These are phyloP conservation scores for Hypseocharis bilobata DNA, from an alignment of 441 rosid genomes.

Conservation along the genomic window DNA sequence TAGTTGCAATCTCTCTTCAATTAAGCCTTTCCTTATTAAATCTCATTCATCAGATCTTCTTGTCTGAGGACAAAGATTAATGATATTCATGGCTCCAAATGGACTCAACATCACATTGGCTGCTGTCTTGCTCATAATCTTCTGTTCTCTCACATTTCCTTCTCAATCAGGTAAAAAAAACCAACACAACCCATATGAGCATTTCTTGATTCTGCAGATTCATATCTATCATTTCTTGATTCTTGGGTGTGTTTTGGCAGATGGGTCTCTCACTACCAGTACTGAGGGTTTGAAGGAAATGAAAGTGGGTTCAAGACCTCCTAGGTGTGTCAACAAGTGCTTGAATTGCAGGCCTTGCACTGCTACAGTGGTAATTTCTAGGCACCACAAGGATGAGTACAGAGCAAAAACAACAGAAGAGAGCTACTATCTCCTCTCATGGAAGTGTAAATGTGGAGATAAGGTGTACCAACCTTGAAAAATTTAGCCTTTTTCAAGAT, in stretches of 20 bases:
- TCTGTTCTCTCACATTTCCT: conserved; percentile 22
- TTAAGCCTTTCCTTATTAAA: neutral
- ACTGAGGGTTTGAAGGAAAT: conserved; percentile 16
- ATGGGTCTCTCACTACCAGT: conserved; percentile 9
- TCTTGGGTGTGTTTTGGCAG: conserved; percentile 13
- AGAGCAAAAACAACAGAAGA: conserved; percentile 21
- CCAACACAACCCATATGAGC: neutral
- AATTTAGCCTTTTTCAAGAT: neutral
- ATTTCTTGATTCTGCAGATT: neutral
- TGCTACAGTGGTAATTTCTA: conserved; percentile 32
- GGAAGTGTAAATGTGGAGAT: conserved; percentile 40
- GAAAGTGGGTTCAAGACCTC: conserved; percentile 38
- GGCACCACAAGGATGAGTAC: conserved; percentile 17
- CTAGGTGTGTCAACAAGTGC: conserved; percentile 34
- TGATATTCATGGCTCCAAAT: conserved; percentile 25
- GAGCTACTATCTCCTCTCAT: conserved; percentile 31
- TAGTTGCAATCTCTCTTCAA: neutral
- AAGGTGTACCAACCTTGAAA: conserved; percentile 31
- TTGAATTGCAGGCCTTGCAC: conserved; percentile 36
- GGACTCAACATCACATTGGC: conserved; percentile 7
- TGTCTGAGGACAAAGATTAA: neutral
- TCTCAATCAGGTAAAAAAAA: conserved; percentile 26
- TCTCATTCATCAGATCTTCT: neutral
- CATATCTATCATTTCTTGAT: neutral
- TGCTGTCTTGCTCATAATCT: conserved; percentile 24